Conservation (phyloP, 306 rosid species). For the Cicer cuneatum region DNA sequence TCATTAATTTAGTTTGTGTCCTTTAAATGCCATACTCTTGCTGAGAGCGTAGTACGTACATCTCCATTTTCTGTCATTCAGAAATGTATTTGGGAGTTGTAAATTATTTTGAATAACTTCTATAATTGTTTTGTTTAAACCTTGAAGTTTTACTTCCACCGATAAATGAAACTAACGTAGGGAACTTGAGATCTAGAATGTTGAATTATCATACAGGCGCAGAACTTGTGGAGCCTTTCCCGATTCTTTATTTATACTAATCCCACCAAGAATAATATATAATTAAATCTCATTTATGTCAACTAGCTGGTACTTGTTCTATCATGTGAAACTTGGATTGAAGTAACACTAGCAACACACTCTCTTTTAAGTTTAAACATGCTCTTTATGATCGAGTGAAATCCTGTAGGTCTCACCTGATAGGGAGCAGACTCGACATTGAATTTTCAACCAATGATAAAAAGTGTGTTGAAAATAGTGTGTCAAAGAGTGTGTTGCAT, state of each 20-base stretch:
- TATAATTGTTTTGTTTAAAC: not conserved
- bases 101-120: slow-evolving; percentile 5
- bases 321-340: slow-evolving; percentile 23
- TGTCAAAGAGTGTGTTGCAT: not conserved
- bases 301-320: not conserved
- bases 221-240: not conserved
- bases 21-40: not conserved
- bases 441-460: not conserved
- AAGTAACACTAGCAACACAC: not conserved
- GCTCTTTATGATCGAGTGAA: not conserved
- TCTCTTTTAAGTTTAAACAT: not conserved
- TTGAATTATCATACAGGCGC: not conserved
- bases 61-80: slow-evolving; percentile 11
- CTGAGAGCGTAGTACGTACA: not conserved
- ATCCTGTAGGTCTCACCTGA: not conserved
- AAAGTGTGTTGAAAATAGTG: not conserved
- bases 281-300: not conserved
- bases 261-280: not conserved
- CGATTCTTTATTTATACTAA: slow-evolving; percentile 21
- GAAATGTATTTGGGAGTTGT: not conserved
- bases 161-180: slow-evolving; percentile 23
- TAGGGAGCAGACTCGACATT: not conserved
- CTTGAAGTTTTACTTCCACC: not conserved
- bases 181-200: slow-evolving; percentile 25
- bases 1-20: not conserved